A percentile compares a stretch with the other conserved stretches of the same genome.
Conservation (phyloP, 345 rosid genomes). For the Mallotus nudiflorus region DNA sequence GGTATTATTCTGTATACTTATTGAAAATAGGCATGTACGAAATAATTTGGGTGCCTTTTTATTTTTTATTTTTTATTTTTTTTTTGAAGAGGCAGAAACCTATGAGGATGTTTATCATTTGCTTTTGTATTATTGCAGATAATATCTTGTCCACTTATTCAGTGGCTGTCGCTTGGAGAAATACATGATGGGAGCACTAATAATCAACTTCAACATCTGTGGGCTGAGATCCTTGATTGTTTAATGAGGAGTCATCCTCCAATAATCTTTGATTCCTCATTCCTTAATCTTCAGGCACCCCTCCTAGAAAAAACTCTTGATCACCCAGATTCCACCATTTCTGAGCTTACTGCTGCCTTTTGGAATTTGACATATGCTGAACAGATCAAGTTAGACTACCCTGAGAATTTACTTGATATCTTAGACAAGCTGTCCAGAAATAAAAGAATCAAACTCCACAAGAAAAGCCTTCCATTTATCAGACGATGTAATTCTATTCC, state of each 20-base stretch:
- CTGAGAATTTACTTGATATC: slow-evolving; percentile 43
- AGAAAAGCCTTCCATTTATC: slow-evolving; percentile 31
- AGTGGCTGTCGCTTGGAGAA: slow-evolving; percentile 38
- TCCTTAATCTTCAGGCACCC: slow-evolving; percentile 49
- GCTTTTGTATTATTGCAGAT: slow-evolving; percentile 31
- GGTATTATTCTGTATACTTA: background rate
- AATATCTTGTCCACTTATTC: slow-evolving; percentile 36
- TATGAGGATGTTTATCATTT: background rate
- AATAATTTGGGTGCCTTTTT: no score
- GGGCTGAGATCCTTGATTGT: slow-evolving; percentile 45
- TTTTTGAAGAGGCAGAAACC: background rate
- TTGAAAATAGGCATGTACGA: background rate
- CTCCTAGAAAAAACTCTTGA: slow-evolving; percentile 47
- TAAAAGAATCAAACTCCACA: slow-evolving; percentile 39
- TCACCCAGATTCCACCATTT: slow-evolving; percentile 40
- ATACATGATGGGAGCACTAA: slow-evolving; percentile 27
- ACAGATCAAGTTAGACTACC: slow-evolving; percentile 45
- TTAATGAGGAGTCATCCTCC: slow-evolving; percentile 44
- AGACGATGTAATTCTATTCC: slow-evolving; percentile 15
- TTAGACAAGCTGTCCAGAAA: slow-evolving; percentile 49
- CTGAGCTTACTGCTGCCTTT: slow-evolving; percentile 37
- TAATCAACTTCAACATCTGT: slow-evolving; percentile 36
- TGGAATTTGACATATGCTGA: slow-evolving; percentile 54
- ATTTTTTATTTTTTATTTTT: no score
- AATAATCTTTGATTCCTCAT: slow-evolving; percentile 38